Evolutionary conservation across 345 rosid genomes (phyloP), one percentile per base, ranked within the genome.

Genomic region (Erucastrum elatum): DNA sequence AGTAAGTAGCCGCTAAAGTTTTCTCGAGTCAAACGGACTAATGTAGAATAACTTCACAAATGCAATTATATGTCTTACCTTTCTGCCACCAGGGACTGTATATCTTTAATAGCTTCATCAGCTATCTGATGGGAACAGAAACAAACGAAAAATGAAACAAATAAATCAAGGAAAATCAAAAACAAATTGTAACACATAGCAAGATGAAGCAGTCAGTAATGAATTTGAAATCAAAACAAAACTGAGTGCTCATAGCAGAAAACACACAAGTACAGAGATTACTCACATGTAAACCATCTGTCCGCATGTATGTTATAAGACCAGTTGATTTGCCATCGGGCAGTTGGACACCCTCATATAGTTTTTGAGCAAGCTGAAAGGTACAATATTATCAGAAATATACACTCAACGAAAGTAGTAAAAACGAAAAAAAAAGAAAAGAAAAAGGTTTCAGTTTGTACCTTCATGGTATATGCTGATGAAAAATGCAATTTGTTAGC

Each of bases 231-330:
- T 11, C 8, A 29, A n/a, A 73, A 29, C 6, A 60, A 44, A 46
- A 44, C 11, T 11, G 51, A 44, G 12, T 44, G 51, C n/a, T 44
- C 51, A 44, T 44, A 44, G 51, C 51, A 44, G 0, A 12, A 11
- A 44, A 44, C 12, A 44, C 51, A 44, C 51, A 44, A 65, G 8
- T 5, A 65, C 31, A 77, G 78, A 71, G 75, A 76, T 67, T 15
- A 87, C 97, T 70, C 85, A 95, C 99, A 88, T 91, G 99, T 55
- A 95, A 82, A 75, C 99, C 96, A 86, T 95, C 99, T 12, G 99
- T 93, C 83, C 99, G 87, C 89, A 84, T 86, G 84, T 95, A 95
- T 66, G 99, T 95, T 84, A 95, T 91, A 84, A 95, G 82, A 71
- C 99, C 99, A 29, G 86, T 82, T 75, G 91, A 88, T 80, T 84